Base-by-base conservation (phyloP, 2,329 filamentous ascomycete genomes). In the Beauveria australis region DNA sequence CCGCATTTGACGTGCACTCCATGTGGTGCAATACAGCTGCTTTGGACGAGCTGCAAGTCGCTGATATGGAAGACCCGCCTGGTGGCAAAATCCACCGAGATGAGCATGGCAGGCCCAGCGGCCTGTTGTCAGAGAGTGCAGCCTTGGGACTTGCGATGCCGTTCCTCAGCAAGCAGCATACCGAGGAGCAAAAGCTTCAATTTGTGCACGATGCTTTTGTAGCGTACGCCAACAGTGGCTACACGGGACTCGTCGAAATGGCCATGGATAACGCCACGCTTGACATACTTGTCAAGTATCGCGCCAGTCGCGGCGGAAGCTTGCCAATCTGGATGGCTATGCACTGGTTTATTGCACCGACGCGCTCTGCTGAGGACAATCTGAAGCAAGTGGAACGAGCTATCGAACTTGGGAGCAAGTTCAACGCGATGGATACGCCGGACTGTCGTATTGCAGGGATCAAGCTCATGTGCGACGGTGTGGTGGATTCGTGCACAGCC, bases 391-490 rank as follows among this genome's bases (percentile, higher is more conserved):
- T 78, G 18, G 68, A 73, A 22, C 69, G 71, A 12, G 75, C 75
- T 0, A 71, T 75, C 52, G 71, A 74, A 61, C 62, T 78, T 22
- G 68, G 67, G 26, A 64, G 63, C 19, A 60, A 71, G 48, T 78
- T 69, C 68, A 76, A 75, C 64, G 66, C 61, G 28, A 60, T 65
- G 2, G 72, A 65, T 12, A 71, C 67, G 19, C 75, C 75, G 1
- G 71, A 78, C 60, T 65, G 77, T 58, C 79, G 80, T 7, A 72
- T 87, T 19, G 78, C 81, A 0, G 84, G 84, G 5, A 82, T 87
- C 70, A 87, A 87, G 68, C 69, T 87, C 43, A 84, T 87, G 61
- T 81, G 79, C 66, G 84, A 87, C 64, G 84, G 84, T 9, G 82
- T 86, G 49, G 76, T 87, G 53, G 84, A 87, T 64, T 81, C 80